A percentile compares a stretch with the other conserved stretches of the same genome.
Evolutionary conservation across 345 rosid species (phyloP).

Genomic region (Euphorbia pulcherrima): DNA sequence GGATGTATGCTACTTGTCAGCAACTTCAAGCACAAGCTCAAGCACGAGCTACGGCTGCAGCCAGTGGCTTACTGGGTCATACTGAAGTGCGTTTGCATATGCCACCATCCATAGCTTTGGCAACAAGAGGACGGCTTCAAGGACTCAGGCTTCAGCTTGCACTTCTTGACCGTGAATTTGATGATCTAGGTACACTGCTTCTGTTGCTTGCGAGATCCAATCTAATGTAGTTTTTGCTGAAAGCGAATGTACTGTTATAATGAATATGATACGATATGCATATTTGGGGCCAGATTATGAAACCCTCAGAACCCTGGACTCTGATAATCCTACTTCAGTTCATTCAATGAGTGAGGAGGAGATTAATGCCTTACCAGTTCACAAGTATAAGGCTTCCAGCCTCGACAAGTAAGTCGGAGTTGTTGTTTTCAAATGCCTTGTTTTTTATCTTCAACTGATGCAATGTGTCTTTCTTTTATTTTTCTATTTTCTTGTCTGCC

Average conservation of each 20-base stretch:
- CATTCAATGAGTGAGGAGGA: conserved; percentile 92
- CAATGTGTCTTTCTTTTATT: neutral
- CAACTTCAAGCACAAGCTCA: conserved; percentile 94
- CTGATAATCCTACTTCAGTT: conserved; percentile 54
- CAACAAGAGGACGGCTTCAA: conserved; percentile 87
- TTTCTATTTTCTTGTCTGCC: neutral
- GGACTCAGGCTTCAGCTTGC: conserved; percentile 96
- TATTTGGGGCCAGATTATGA: conserved; percentile 62
- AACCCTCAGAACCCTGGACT: conserved; percentile 85
- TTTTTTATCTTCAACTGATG: neutral
- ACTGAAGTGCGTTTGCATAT: conserved; percentile 84
- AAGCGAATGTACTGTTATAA: neutral
- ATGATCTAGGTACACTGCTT: conserved; percentile 64
- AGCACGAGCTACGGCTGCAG: conserved; percentile 84
- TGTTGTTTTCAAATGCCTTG: neutral
- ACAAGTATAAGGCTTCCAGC: conserved; percentile 60
- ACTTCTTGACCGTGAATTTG: conserved; percentile 90
- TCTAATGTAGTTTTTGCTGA: neutral
- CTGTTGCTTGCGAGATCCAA: neutral
- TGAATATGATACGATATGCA: neutral
- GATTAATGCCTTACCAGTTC: conserved; percentile 88
- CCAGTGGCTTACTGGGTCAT: conserved; percentile 76
- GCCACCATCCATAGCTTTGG: conserved; percentile 87
- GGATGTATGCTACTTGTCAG: conserved; percentile 96
- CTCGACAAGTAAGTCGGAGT: conserved; percentile 38